These are phyloP conservation scores for Aureobasidium sp. DNA, from an alignment of 2,329 filamentous ascomycete genomes.

Conservation along the genomic window DNA sequence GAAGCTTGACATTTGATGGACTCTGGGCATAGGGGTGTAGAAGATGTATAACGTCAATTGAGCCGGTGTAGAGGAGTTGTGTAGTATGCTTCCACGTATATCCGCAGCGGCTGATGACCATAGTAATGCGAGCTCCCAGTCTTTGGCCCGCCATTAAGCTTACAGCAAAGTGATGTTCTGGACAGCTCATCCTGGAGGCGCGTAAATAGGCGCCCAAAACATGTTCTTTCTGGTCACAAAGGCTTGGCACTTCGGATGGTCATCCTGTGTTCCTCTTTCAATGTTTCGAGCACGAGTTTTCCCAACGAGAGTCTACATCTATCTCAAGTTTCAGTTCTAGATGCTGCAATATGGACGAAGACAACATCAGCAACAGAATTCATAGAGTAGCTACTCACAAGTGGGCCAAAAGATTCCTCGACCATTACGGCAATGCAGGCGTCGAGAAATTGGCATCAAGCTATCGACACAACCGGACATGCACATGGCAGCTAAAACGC, in stretches of 20 bases:
- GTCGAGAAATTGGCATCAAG: slow-evolving; percentile 2
- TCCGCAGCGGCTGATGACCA: no score
- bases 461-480: background rate
- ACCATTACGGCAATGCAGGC: background rate
- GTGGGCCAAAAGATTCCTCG: background rate
- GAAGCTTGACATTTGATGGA: no score
- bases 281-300: background rate
- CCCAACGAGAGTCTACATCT: no score
- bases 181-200: no score
- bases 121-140: no score
- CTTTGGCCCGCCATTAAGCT: no score
- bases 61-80: no score
- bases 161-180: no score
- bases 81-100: no score
- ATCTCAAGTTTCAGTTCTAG: background rate
- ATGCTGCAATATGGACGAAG: background rate
- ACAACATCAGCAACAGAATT: background rate
- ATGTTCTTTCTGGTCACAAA: background rate
- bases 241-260: background rate
- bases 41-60: no score
- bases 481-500: background rate
- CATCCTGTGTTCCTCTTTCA: background rate
- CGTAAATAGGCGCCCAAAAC: no score
- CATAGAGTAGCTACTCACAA: background rate
- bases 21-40: no score